A percentile compares a stretch with the other conserved stretches of the same genome.
These are phyloP conservation scores for Acer yangbiense DNA, from an alignment of 345 rosid genomes.

Conservation along the genomic window DNA sequence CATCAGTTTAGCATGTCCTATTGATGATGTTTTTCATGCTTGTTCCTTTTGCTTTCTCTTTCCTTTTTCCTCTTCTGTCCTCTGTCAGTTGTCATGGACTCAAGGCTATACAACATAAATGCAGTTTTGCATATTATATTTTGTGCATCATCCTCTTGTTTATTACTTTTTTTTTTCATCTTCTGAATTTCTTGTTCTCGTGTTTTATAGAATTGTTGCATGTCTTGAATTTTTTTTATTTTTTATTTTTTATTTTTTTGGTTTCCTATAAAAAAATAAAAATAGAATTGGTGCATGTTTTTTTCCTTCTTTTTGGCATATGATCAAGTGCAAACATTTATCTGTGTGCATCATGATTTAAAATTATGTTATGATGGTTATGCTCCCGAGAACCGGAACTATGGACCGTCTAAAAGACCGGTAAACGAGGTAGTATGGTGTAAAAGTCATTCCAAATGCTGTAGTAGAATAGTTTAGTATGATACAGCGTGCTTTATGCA, in stretches of 20 bases:
- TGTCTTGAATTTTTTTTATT: background rate
- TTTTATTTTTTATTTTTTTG: no score
- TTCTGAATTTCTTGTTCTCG: background rate
- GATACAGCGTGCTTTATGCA: background rate
- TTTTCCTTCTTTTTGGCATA: background rate
- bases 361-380: no score
- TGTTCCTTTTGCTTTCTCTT: background rate
- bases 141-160: background rate
- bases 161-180: background rate
- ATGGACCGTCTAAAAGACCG: background rate
- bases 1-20: background rate
- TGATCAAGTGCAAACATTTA: background rate
- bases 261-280: background rate
- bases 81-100: background rate
- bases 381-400: no score
- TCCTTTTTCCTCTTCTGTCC: slow-evolving; percentile 8
- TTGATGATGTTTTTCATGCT: background rate
- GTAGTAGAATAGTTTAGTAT: background rate
- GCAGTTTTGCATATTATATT: background rate
- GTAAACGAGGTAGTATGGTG: background rate
- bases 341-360: background rate
- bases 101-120: background rate
- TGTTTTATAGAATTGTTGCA: background rate
- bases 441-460: background rate
- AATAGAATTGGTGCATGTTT: background rate